Base-by-base conservation (phyloP, 352 stramenopile genomes). In the Thraustochytrium sp. region DNA sequence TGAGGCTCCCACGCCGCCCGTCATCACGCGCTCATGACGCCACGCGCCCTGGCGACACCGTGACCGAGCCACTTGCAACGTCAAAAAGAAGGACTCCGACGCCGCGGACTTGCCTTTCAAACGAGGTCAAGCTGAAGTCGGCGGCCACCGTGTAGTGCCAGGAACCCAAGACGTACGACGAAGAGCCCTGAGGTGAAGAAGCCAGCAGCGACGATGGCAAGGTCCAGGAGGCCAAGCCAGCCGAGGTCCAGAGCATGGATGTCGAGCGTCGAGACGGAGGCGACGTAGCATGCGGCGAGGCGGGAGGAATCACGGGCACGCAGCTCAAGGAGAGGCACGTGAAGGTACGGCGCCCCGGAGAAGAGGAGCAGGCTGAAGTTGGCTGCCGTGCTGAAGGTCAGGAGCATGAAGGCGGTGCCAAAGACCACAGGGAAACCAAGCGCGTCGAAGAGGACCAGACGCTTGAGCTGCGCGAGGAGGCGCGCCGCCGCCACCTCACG, bases 401-500 rank as follows among this genome's bases (percentile, higher is more conserved):
- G 0, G 9, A 77, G 42, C 2, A 21, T 55, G 23, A 77, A 55
- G 13, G 65, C 65, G 2, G 42, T 62, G 31, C 65, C 65, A 37
- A 55, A 77, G 18, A 77, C 23, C 13, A 77, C 49, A n/a, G 64
- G 29, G 31, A 64, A 21, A 29, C 65, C 65, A 61, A 77, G 65
- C 21, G 49, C 65, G 65, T 77, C 65, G 42, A 77, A 77, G 21
- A 77, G 46, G 16, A 77, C 46, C 21, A 77, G 31, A 29, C 46
- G 42, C 65, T 77, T 77, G 42, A 77, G 48, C 23, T 77, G 65
- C 37, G 16, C 11, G 11, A 77, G 46, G 26, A 77, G 38, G 40
- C 0, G 59, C 46, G 2, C 46, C 36, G 16, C 23, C 13, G 8
- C 26, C 59, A 21, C 46, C 46, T 5, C 26, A 44, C 18, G 5